Base-by-base conservation (phyloP, 257 asterid genomes). In the Lycium barbarum region DNA sequence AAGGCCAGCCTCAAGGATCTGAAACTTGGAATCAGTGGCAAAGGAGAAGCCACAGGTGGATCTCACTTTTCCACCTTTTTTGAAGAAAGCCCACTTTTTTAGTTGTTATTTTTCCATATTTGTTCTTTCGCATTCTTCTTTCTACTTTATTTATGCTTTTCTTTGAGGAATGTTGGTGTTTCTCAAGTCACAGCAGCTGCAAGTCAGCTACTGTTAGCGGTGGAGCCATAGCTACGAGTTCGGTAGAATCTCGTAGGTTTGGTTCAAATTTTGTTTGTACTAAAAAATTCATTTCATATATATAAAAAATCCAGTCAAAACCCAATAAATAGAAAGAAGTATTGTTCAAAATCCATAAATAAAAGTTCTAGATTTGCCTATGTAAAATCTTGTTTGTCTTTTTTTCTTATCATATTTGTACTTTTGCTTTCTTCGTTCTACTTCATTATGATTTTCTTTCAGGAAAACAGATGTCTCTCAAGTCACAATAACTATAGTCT, bases 1-100 rank as follows among this genome's bases (percentile, higher is more conserved):
- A 85, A 85, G 18, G 87, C 82, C 5, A 17, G 20, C 9, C 10
- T 81, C 17, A 70, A 70, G 43, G 85, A 85, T 85, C 59, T 81
- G 12, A 82, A 82, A 22, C 83, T 85, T 45, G 73, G 38, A 6
- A 20, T 49, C 57, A 74, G 12, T 20, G 55, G 5, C 13, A 51
- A 20, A 1, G 61, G 59, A 74, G 81, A 74, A 47, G 3, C 11
- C 61, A 0, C 5, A 47, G 43, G 81, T 74, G 4, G 7, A 9
- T 2, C 45, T 36, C 6, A 68, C 2, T 15, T 68, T 36, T 36
- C 22, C 51, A 35, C 6, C 5, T 40, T 3, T 40, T 40, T 40
- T 40, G 5, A 40, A 40, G 45, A 40, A 40, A 40, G 5, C 45
- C 2, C 45, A 40, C 5, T 40, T 2, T 40, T 40, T 40, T 40